Evolutionary conservation across 257 asterid genomes (phyloP).

Genomic region (Solanum ossicruentum): DNA sequence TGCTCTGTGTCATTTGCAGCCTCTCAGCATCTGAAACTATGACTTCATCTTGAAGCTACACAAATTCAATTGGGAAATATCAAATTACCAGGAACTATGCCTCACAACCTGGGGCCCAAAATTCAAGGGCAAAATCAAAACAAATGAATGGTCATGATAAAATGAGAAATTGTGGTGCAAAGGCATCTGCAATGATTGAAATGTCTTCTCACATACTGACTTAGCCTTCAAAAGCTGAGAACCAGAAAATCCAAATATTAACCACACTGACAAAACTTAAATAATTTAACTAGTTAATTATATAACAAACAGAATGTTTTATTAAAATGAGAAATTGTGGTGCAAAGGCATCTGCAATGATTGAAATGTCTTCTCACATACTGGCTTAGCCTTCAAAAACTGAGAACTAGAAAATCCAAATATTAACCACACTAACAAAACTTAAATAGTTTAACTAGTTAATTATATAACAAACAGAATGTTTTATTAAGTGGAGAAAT

Average conservation of each 20-base stretch:
- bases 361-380: background rate
- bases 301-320: background rate
- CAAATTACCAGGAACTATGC: background rate
- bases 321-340: background rate
- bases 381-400: background rate
- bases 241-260: background rate
- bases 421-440: background rate
- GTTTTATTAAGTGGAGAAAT: background rate
- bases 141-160: background rate
- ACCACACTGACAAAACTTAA: background rate
- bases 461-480: background rate
- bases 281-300: background rate
- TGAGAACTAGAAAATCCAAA: background rate
- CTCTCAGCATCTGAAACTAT: slow-evolving; percentile 87
- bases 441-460: background rate
- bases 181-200: background rate
- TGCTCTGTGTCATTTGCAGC: slow-evolving; percentile 70
- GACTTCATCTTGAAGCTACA: slow-evolving; percentile 94
- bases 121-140: slow-evolving; percentile 6
- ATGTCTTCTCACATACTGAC: background rate
- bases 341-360: background rate
- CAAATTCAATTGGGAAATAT: slow-evolving; percentile 4
- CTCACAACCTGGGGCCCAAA: background rate
- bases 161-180: background rate
- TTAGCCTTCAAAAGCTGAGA: background rate